Conservation (phyloP, 768 basidiomycete species). For the Termitomyces sp. region DNA sequence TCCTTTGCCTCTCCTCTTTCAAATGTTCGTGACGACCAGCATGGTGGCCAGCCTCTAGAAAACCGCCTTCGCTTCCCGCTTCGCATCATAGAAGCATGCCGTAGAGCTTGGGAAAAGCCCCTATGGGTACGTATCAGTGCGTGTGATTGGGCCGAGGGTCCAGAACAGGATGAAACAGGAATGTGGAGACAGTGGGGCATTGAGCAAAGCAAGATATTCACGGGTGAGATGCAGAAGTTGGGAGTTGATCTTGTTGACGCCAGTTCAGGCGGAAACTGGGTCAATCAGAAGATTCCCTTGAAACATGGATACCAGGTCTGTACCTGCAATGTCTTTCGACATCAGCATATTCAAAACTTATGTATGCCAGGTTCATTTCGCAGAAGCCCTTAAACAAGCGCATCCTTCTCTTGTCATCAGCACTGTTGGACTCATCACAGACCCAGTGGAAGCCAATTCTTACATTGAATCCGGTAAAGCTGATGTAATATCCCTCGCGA, state of each 20-base stretch:
- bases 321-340: neutral
- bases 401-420: constrained; percentile 53
- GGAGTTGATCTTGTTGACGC: constrained; percentile 80
- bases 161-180: constrained; percentile 53
- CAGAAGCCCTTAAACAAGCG: constrained; percentile 59
- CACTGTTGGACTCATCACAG: constrained; percentile 71
- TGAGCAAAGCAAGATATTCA: constrained; percentile 65
- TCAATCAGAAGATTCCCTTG: constrained; percentile 51
- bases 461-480: constrained; percentile 64
- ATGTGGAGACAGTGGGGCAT: constrained; percentile 72
- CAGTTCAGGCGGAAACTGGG: constrained; percentile 65
- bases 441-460: constrained; percentile 48
- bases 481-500: constrained; percentile 65
- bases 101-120: constrained; percentile 63
- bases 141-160: constrained; percentile 59
- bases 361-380: constrained; percentile 55
- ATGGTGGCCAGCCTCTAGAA: constrained; percentile 65
- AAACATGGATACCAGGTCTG: constrained; percentile 60
- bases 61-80: constrained; percentile 72
- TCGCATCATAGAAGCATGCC: constrained; percentile 47
- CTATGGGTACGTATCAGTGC: constrained; percentile 72
- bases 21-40: constrained; percentile 67
- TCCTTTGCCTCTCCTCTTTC: constrained; percentile 72
- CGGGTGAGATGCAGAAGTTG: constrained; percentile 49
- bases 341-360: neutral